These are phyloP conservation scores for Alternaria solani DNA, from an alignment of 2,329 filamentous ascomycete genomes.

Conservation along the genomic window DNA sequence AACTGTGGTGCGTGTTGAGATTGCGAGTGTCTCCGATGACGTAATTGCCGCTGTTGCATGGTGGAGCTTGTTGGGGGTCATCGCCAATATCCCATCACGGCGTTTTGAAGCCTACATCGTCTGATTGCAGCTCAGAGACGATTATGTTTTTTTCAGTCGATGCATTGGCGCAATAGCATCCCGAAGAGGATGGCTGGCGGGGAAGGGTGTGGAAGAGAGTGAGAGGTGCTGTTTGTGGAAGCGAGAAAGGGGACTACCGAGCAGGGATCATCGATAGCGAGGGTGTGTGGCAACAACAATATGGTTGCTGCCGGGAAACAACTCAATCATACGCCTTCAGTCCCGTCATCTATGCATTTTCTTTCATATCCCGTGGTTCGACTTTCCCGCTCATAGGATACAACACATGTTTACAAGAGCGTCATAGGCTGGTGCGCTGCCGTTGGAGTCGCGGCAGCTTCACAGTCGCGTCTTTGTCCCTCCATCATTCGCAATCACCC, in stretches of 20 bases:
- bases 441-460: background rate
- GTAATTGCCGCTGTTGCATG: background rate
- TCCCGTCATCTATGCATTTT: background rate
- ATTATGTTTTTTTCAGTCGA: fast-evolving
- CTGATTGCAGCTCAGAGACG: background rate
- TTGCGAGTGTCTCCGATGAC: background rate
- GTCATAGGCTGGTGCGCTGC: slow-evolving; percentile 3
- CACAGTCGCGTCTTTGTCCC: slow-evolving; percentile 10
- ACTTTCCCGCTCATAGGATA: background rate
- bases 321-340: background rate
- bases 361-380: background rate
- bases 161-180: background rate
- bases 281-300: slow-evolving; percentile 1
- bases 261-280: slow-evolving; percentile 14
- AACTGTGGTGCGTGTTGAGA: background rate
- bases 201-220: background rate
- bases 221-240: background rate
- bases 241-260: slow-evolving; percentile 2
- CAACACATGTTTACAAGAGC: background rate
- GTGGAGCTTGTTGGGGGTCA: background rate
- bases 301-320: background rate
- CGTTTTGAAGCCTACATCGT: too few species aligned
- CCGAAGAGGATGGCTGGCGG: background rate
- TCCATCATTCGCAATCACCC: background rate
- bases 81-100: too few species aligned